phyloP scores from a whole-genome alignment of 345 rosid species.

The Ceriops decandra region DNA sequence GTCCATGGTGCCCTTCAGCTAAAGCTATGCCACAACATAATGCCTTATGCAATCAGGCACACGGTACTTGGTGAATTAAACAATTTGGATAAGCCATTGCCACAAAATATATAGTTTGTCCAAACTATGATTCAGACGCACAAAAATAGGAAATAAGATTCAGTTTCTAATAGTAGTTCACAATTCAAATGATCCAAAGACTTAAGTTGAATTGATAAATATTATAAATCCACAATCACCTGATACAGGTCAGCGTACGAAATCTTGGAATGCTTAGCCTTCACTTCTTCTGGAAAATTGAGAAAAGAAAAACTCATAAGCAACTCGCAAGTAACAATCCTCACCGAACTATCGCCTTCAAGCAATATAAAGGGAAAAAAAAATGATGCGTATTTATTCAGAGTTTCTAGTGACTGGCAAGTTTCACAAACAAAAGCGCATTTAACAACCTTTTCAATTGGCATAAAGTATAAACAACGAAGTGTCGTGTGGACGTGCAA shows the following conservation, averaged over 20 bases:
- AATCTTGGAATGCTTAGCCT: conserved; percentile 71
- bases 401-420: too few relatives aligned
- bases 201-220: neutral
- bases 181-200: neutral
- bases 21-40: neutral
- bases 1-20: neutral
- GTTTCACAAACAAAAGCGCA: too few relatives aligned
- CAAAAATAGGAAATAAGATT: neutral
- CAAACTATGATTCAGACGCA: too few relatives aligned
- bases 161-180: neutral
- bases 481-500: neutral
- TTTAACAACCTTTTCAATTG: too few relatives aligned
- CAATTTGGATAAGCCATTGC: neutral
- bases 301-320: neutral
- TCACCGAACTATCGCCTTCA: too few relatives aligned
- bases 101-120: too few relatives aligned
- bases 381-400: too few relatives aligned
- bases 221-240: conserved; percentile 29
- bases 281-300: conserved; percentile 58
- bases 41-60: neutral
- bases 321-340: neutral
- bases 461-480: neutral
- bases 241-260: conserved; percentile 75
- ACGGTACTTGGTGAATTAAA: neutral
- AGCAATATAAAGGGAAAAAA: too few relatives aligned